Evolutionary conservation across 306 rosid species (phyloP).

Genomic region (Vicia faba): DNA sequence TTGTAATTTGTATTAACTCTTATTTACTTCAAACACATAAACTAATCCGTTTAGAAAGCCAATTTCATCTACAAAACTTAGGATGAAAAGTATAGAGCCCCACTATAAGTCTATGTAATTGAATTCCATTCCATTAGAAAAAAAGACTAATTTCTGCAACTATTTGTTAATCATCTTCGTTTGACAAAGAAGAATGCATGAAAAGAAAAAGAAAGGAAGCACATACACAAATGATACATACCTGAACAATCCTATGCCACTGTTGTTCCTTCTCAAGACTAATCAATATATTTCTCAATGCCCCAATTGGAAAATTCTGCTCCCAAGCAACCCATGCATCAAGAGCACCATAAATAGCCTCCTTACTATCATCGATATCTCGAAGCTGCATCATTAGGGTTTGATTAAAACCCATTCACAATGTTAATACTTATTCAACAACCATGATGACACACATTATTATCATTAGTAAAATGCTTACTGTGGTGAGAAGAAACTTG

Average conservation of each 20-base stretch:
- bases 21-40: background rate
- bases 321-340: slow-evolving; percentile 99
- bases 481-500: slow-evolving; percentile 43
- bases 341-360: slow-evolving; percentile 81
- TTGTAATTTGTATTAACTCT: too few relatives aligned
- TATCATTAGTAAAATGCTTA: too few relatives aligned
- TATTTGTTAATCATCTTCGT: background rate
- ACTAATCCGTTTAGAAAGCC: background rate
- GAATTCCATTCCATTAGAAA: slow-evolving; percentile 10
- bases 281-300: slow-evolving; percentile 58
- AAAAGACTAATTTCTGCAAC: background rate
- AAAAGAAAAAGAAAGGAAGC: slow-evolving; percentile 17
- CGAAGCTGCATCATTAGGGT: slow-evolving; percentile 59
- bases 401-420: slow-evolving; percentile 2
- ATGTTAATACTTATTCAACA: background rate
- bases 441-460: background rate
- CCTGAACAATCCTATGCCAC: slow-evolving; percentile 90
- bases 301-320: slow-evolving; percentile 67
- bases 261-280: slow-evolving; percentile 81
- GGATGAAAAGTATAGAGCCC: slow-evolving; percentile 2
- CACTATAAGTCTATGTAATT: background rate
- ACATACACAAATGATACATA: slow-evolving; percentile 36
- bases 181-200: slow-evolving; percentile 14
- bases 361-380: slow-evolving; percentile 73
- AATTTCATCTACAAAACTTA: slow-evolving; percentile 1